Conservation (phyloP, 2,329 filamentous ascomycete species). For the Macrophomina pseudophaseolina region DNA sequence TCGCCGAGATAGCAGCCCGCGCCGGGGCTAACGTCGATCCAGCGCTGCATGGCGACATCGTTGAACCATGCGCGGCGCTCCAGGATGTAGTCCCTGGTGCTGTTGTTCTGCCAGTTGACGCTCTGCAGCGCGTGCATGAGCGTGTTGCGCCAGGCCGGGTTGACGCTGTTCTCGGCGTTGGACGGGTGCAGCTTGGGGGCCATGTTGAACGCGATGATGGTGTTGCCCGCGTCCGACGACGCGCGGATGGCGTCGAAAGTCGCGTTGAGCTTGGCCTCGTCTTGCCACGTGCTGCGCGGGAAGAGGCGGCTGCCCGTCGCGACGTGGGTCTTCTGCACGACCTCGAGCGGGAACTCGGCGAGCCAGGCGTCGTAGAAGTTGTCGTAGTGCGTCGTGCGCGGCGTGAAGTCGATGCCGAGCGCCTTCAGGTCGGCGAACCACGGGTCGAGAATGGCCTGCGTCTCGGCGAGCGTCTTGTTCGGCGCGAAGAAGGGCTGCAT, state of each 20-base stretch:
- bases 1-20: slow-evolving; percentile 39
- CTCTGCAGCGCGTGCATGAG: slow-evolving; percentile 29
- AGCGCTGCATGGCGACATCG: slow-evolving; percentile 19
- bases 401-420: slow-evolving; percentile 45
- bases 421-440: slow-evolving; percentile 40
- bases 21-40: slow-evolving; percentile 17
- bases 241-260: slow-evolving; percentile 42
- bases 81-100: slow-evolving; percentile 30
- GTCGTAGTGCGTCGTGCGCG: slow-evolving; percentile 45
- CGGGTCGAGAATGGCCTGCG: slow-evolving; percentile 41
- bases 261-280: slow-evolving; percentile 38
- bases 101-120: slow-evolving; percentile 41
- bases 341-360: slow-evolving; percentile 49
- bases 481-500: slow-evolving; percentile 47
- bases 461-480: slow-evolving; percentile 40
- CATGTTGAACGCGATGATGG: slow-evolving; percentile 26
- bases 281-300: slow-evolving; percentile 46
- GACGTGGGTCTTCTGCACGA: slow-evolving; percentile 42
- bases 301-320: slow-evolving; percentile 55
- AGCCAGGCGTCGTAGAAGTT: slow-evolving; percentile 47
- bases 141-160: slow-evolving; percentile 35
- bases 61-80: slow-evolving; percentile 21
- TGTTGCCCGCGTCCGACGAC: slow-evolving; percentile 14
- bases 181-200: slow-evolving; percentile 3
- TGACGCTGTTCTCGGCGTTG: slow-evolving; percentile 31